Base-by-base conservation (phyloP, 106 monocot species). In the Cymbidium sinense region DNA sequence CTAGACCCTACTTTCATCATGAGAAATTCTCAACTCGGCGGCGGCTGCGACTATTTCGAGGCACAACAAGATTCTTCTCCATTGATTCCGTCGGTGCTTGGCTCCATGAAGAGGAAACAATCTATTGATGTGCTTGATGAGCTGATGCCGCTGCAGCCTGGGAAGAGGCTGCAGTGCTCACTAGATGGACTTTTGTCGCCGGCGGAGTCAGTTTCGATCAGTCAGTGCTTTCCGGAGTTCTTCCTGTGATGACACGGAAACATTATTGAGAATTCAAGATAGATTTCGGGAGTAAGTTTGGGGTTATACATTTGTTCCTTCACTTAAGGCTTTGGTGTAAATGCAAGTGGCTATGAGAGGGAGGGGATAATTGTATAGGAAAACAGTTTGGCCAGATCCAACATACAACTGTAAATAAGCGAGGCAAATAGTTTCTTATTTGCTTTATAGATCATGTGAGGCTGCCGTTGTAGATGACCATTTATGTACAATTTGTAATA, bases 161-260 rank as follows among this genome's bases (percentile, higher is more conserved):
- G 74, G 23, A 74, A 74, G 74, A 43, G 74, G 4, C 15, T 28
- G 43, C 74, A 74, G 74, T 74, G 44, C 44, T 43, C 74, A 13
- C 27, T 7, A 10, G 44, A 44, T 17, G 74, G 74, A 44, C 43
- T 27, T 2, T 21, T 44, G 74, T 27, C 44, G 23, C 23, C 74
- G 44, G 74, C 44, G 43, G 27, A 28, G 0, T 74, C 43, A 0
- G 74, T 13, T 27, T 33, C 44, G 1, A 35, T 44, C 43, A 74
- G 28, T 44, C 74, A 74, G 8, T 17, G 43, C 4, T 74, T 74
- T 13, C 74, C 74, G 2, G 74, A 74, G 27, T 47, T 74, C 74
- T 74, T 74, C 74, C 10, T 67, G 2, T 67, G 31, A 67, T 67
- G n/a, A 67, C 1, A 58, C 58, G 5, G 58, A 58, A 58, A 6